phyloP scores from a whole-genome alignment of 1,139 yeast species.

The Yamadazyma epiphylla region DNA sequence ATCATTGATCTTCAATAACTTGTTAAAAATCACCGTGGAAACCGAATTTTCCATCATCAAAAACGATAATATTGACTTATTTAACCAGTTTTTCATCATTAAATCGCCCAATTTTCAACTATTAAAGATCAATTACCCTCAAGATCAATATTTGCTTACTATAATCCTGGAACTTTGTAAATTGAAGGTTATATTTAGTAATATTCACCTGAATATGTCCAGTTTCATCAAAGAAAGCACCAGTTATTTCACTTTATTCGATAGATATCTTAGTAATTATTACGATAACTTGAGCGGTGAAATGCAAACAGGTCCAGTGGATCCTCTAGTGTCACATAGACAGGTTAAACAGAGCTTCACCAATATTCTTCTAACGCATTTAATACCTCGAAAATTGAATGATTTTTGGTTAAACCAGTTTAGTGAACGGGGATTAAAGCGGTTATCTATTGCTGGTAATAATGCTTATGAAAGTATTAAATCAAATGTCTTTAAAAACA shows the following conservation, averaged over 20 bases:
- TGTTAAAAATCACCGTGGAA: slow-evolving; percentile 18
- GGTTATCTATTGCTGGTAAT: slow-evolving; percentile 52
- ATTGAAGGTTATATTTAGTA: slow-evolving; percentile 24
- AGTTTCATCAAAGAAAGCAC: slow-evolving; percentile 34
- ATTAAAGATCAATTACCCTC: slow-evolving; percentile 10
- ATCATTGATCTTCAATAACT: slow-evolving; percentile 24
- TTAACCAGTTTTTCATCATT: slow-evolving; percentile 26
- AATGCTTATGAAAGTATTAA: slow-evolving; percentile 47
- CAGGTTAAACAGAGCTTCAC: slow-evolving; percentile 4
- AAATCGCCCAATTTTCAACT: slow-evolving; percentile 4
- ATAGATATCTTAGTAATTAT: slow-evolving; percentile 31
- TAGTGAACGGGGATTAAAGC: slow-evolving; percentile 66
- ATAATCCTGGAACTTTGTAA: slow-evolving; percentile 29
- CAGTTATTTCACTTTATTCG: slow-evolving; percentile 38
- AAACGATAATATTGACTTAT: slow-evolving; percentile 18
- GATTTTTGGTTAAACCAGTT: slow-evolving; percentile 49
- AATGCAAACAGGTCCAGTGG: not conserved
- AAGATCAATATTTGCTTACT: slow-evolving; percentile 14
- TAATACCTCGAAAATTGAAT: slow-evolving; percentile 38
- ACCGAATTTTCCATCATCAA: slow-evolving; percentile 12
- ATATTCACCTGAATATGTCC: slow-evolving; percentile 36
- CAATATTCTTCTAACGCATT: slow-evolving; percentile 52
- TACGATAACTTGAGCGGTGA: slow-evolving; percentile 18
- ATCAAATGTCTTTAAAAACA: slow-evolving; percentile 42
- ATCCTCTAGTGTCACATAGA: not conserved